Conservation (phyloP, 305 asterid genomes). For the Fraxinus platypoda region DNA sequence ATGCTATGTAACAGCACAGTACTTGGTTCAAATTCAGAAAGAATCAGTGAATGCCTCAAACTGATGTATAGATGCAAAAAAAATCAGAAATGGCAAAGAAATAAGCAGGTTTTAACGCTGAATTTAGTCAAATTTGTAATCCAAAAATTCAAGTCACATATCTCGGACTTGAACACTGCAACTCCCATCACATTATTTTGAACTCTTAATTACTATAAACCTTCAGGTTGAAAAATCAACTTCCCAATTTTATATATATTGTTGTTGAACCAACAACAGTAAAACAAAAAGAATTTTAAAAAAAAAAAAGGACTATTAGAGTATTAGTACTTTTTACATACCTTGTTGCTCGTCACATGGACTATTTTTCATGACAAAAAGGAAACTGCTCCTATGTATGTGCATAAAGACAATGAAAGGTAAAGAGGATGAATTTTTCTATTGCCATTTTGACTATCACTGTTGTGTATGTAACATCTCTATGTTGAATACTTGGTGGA, state of each 20-base stretch:
- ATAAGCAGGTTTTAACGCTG: background rate
- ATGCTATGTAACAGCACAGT: background rate
- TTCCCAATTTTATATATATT: background rate
- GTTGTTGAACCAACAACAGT: background rate
- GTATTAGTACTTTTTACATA: background rate
- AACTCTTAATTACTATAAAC: background rate
- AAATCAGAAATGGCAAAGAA: background rate
- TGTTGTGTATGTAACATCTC: slow-evolving; percentile 41
- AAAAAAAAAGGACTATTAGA: background rate
- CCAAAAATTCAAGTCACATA: background rate
- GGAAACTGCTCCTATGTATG: background rate
- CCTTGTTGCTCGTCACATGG: background rate
- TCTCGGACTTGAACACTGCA: background rate
- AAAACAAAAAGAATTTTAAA: too few relatives aligned
- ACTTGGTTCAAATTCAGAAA: background rate
- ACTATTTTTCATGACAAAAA: background rate
- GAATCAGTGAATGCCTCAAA: background rate
- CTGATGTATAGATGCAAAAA: background rate
- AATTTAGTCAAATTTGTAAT: background rate
- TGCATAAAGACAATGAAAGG: slow-evolving; percentile 8
- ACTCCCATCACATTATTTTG: background rate
- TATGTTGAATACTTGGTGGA: slow-evolving; percentile 28
- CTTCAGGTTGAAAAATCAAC: background rate
- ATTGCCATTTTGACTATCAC: slow-evolving; percentile 40
- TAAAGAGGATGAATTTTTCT: slow-evolving; percentile 39